Base-by-base conservation (phyloP, 768 basidiomycete genomes). In the Imleria badia region DNA sequence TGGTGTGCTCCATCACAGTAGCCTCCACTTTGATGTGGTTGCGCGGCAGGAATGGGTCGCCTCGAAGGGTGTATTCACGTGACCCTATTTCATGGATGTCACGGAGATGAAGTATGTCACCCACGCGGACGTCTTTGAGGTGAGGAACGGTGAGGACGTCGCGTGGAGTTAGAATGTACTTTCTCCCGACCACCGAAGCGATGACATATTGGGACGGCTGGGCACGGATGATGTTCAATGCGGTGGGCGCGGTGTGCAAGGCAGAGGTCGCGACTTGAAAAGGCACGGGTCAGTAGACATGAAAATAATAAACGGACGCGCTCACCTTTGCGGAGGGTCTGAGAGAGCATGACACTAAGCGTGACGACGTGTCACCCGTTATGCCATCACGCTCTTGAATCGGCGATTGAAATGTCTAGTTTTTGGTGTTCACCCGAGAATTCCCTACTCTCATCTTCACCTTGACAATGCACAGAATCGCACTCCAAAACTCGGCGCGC, bases 1-100 rank as follows among this genome's bases (percentile, higher is more conserved):
- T 98, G 40, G 97, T 98, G 69, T 99, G 96, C 73, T 99, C 97
- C 43, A 98, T 74, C n/a, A 99, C 94, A 20, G 92, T 97, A 17
- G 94, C 87, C 60, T 88, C 78, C 38, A 95, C 87, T 56, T 79
- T 79, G 60, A 97, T 85, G 36, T 81, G 76, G 51, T 78, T 75
- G 6, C 81, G 65, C 0, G 90, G 83, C 35, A 97, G 80, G 65
- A 77, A 72, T 1, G 92, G 87, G 62, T 84, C 82, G 42, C 91
- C 85, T 53, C 91, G 87, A 30, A 99, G 78, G 29, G 93, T 94
- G 75, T 88, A 98, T 71, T 98, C 94, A 62, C 95, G 85, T 46
- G 94, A 95, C 60, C 97, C 97, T 46, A 98, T 82, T 72, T 98
- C 96, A 66, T 95, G 86, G 54, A 99, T 87, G 62, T 94, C 79